Evolutionary conservation across 2,329 filamentous ascomycete species (phyloP), one percentile per base, ranked within the genome.

Genomic region (Hirsutella minnesotensis): DNA sequence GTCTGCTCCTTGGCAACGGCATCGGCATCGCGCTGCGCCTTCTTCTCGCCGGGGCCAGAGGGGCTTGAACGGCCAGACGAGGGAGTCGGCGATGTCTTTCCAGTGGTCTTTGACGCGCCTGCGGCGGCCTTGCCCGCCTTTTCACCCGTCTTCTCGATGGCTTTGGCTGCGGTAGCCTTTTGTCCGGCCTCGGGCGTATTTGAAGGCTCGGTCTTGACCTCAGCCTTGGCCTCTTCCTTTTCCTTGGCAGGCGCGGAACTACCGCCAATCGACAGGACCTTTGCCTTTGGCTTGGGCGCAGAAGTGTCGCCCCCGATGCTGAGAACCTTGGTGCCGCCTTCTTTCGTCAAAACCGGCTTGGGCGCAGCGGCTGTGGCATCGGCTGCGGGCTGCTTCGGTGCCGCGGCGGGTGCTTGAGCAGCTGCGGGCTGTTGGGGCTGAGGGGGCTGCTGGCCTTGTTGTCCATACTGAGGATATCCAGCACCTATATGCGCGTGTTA

Each of bases 71-170:
- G 79, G 38, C 89, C 90, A 10, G 87, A 92, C 1, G 85, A 85
- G 9, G 86, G 84, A 5, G 83, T 77, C 16, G 90, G 86, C 1
- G 88, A 92, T 3, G 83, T 82, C 58, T 79, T 84, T 43, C 87
- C 87, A 54, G 77, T 64, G 35, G 59, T 49, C 51, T 65, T 76
- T 40, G 68, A 61, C 29, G 67, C 66, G 38, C 75, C 68, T 33
- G 52, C 52, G 18, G 58, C 48, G 16, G 49, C 46, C 50, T 64
- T 64, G 41, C 59, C 60, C 42, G 77, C 50, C 51, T 64, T 72
- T 59, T 89, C 82, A 43, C 88, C 86, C 0, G 85, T 83, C 73
- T 95, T 95, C 57, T 94, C 87, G 49, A 95, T 86, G 9, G 90
- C 89, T 66, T 95, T 95, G 40, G 79, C 70, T 4, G 89, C 90